Base-by-base conservation (phyloP, 768 basidiomycete genomes). In the Mycena vulgaris region DNA sequence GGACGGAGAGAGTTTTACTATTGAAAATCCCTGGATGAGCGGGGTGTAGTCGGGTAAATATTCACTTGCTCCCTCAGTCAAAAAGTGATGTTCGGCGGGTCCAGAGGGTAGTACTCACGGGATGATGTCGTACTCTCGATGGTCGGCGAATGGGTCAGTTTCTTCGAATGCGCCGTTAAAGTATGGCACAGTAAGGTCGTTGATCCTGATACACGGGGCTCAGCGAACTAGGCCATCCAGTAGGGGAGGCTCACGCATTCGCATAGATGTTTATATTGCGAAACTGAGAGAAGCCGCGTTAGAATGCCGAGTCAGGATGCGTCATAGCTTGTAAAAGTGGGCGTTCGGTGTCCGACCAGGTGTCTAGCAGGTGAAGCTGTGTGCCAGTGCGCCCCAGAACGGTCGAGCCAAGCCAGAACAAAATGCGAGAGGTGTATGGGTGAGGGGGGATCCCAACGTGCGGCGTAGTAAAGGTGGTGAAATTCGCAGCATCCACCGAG, bases 381-480 rank as follows among this genome's bases (percentile, higher is more conserved):
- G 75, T 66, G 7, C 84, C 84, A 4, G 81, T 80, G 14, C 84
- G 75, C 3, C 77, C 78, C 4, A 85, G 71, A n/a, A 84, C 69
- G 10, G 64, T 71, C 0, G 79, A 71, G 5, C 84, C 84, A 37
- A 85, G 69, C 21, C 61, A 76, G 23, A 69, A 68, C 45, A 74
- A 53, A 6, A 80, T 30, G 3, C 37, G 28, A 5, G 74, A 75
- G 53, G 76, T 76, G 57, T 78, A 75, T 3, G 78, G 75, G 31
- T 66, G 52, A 37, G 77, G 69, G 0, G 78, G 75, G 13, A 81
- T 71, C 0, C 84, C 84, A 53, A 83, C 74, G 40, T 80, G 78
- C 1, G 84, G 84, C 0, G 83, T 80, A 14, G 84, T 82, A 64
- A 85, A 80, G 0, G 84, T 82, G 9, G 79, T 68, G 57, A 85